Evolutionary conservation across 1,284 basidiomycete genomes (phyloP), one percentile per base, ranked within the genome.

Genomic region (Cutaneotrichosporon cavernicola): DNA sequence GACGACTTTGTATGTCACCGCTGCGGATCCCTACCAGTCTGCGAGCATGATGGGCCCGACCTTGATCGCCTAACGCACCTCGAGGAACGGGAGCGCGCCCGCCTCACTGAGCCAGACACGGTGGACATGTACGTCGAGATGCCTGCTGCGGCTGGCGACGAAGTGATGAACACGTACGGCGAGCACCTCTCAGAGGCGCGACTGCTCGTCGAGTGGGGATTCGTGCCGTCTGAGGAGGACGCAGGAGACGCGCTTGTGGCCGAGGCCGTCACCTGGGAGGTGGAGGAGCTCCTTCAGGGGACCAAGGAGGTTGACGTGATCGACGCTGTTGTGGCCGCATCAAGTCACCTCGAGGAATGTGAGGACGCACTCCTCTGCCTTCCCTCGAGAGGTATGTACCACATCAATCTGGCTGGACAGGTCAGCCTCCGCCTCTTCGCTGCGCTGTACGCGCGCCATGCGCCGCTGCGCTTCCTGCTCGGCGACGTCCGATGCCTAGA

Each of bases 161-260:
- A 96, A 73, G 83, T 94, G 7, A 92, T 87, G 84, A 97, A 96
- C 79, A 90, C 89, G 2, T 97, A 96, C 77, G 92, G 92, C 38
- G 85, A 78, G 14, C 80, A 77, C 4, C 82, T 91, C n/a, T 82
- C 83, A 11, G 91, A 91, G 74, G 86, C 88, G 0, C 81, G 88
- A 64, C 83, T 92, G 13, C 81, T 92, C 38, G 83, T 83, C 34
- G 87, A 86, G 63, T 93, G 92, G 80, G 91, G 90, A 0, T 93
- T 92, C 75, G 62, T 68, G 75, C 66, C 66, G 0, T 31, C 16
- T 5, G 58, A 63, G 7, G 59, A 38, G n/a, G 53, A 51, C 8
- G 47, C 31, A 9, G 43, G 40, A 9, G 49, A 56, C 38, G 62
- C 56, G 18, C 18, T 58, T 43, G 61, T 69, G 4, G 76, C 72